Conservation (phyloP, 805 yeast species). For the Lipomyces sp. region DNA sequence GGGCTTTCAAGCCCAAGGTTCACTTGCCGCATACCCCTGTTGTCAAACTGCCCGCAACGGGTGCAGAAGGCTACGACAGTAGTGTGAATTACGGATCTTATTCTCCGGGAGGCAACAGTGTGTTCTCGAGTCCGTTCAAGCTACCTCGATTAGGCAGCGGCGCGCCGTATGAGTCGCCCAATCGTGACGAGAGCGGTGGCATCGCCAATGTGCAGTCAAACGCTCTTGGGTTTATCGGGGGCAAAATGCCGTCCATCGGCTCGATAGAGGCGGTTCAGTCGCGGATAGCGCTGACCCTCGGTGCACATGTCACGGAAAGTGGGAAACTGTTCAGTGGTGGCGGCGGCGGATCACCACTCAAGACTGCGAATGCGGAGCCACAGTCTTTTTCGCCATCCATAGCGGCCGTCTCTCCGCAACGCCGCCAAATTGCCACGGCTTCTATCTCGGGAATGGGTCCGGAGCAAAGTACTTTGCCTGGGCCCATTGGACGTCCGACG, state of each 20-base stretch:
- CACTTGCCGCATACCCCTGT: constrained; percentile 19
- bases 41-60: background rate
- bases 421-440: too few relatives aligned
- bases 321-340: too few relatives aligned
- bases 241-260: constrained; percentile 20
- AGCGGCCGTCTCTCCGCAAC: too few relatives aligned
- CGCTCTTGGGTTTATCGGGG: constrained; percentile 12
- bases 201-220: background rate
- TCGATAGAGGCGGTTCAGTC: constrained; percentile 27
- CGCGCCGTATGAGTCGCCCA: background rate
- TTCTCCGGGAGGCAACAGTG: too few relatives aligned
- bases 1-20: constrained; percentile 21
- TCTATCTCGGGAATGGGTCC: background rate
- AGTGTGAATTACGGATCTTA: background rate
- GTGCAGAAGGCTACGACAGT: background rate
- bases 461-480: background rate
- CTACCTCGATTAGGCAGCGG: background rate
- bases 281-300: constrained; percentile 25
- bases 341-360: background rate
- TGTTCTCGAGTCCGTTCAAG: too few relatives aligned
- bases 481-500: constrained; percentile 4
- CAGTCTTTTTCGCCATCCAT: background rate
- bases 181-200: constrained; percentile 1
- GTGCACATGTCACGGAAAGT: background rate
- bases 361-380: background rate